These are phyloP conservation scores for Fraxinus latifolia DNA, from an alignment of 305 asterid genomes.

Conservation along the genomic window DNA sequence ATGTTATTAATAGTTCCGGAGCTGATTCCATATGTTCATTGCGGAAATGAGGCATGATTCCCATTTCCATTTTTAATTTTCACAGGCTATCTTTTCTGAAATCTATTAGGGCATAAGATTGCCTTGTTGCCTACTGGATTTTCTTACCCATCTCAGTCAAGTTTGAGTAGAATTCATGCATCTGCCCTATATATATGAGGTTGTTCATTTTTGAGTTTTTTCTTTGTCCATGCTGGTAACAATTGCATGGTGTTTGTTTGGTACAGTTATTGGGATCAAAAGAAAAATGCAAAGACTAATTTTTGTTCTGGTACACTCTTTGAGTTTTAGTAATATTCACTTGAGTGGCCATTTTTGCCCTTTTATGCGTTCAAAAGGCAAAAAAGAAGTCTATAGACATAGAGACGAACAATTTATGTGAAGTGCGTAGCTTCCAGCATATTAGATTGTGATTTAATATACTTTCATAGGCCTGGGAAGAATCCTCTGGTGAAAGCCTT, in stretches of 20 bases:
- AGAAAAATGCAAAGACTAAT: not conserved
- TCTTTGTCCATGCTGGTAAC: not conserved
- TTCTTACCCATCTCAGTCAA: not conserved
- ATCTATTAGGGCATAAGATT: not conserved
- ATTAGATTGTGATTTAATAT: constrained; percentile 12
- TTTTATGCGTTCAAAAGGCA: not conserved
- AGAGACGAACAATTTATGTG: constrained; percentile 1
- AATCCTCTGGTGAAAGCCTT: constrained; percentile 91
- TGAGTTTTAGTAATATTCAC: not conserved
- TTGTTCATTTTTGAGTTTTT: not conserved
- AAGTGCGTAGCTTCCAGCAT: constrained; percentile 13
- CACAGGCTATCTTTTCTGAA: not conserved
- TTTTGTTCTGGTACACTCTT: not conserved
- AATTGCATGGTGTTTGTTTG: not conserved
- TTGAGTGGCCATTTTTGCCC: not conserved
- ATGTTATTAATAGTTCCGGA: not conserved
- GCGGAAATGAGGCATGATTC: not conserved
- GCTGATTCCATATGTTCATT: not conserved
- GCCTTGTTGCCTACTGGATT: not conserved
- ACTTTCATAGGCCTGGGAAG: constrained; percentile 82
- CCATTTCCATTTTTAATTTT: not conserved
- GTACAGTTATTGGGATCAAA: not conserved
- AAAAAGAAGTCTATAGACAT: not conserved
- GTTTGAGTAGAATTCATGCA: constrained; percentile 9
- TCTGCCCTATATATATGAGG: not conserved